Evolutionary conservation across 768 basidiomycete species (phyloP).

Genomic region (Daedaleopsis nitida): DNA sequence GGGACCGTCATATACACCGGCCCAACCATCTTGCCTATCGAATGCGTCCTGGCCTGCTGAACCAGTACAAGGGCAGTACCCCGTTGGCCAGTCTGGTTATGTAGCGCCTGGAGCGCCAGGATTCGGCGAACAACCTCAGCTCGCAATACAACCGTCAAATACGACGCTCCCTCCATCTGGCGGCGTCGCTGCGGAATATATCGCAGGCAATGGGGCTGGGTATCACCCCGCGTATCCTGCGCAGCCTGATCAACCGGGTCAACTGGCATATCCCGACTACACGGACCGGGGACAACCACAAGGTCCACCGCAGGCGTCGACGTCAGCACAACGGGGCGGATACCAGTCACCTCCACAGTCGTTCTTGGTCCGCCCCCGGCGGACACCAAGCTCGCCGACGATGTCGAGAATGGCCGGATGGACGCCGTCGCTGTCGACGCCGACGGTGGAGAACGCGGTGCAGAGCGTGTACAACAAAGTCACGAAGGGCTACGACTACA

Average conservation of each 20-base stretch:
- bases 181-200: conserved; percentile 22
- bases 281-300: conserved; percentile 14
- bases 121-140: conserved; percentile 28
- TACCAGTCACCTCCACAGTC: conserved; percentile 8
- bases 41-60: conserved; percentile 41
- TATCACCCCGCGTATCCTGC: conserved; percentile 6
- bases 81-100: conserved; percentile 17
- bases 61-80: conserved; percentile 20
- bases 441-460: conserved; percentile 19
- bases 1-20: conserved; percentile 20
- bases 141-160: conserved; percentile 35
- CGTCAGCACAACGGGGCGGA: not conserved
- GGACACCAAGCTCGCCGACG: conserved; percentile 18
- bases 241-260: conserved; percentile 1
- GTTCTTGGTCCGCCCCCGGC: conserved; percentile 14
- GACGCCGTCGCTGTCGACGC: conserved; percentile 17
- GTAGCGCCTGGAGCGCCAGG: conserved; percentile 18
- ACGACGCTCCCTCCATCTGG: conserved; percentile 32
- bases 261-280: conserved; percentile 15
- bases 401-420: conserved; percentile 11
- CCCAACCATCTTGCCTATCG: conserved; percentile 25
- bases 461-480: conserved; percentile 62
- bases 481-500: conserved; percentile 87
- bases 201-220: conserved; percentile 7
- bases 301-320: conserved; percentile 4